phyloP scores from a whole-genome alignment of 495 filamentous ascomycete genomes.

The Penicillium ochrochloron region DNA sequence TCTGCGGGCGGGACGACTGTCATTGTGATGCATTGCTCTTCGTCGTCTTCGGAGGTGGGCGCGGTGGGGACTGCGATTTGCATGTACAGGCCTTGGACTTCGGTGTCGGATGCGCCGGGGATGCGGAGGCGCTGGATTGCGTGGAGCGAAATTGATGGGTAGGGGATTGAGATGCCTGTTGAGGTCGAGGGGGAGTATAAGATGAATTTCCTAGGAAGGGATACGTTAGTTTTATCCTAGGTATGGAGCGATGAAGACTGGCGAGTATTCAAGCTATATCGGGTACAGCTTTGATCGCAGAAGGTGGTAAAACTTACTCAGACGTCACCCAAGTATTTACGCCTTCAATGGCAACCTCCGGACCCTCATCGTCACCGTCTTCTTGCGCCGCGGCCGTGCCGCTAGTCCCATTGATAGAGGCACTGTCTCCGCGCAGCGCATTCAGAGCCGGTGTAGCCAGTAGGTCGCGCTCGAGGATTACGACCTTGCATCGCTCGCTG shows the following conservation, averaged over 20 bases:
- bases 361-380: constrained; percentile 41
- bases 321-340: constrained; percentile 82
- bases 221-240: background rate
- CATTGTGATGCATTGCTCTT: constrained; percentile 72
- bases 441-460: constrained; percentile 34
- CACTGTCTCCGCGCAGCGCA: constrained; percentile 31
- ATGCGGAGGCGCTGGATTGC: constrained; percentile 71
- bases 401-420: constrained; percentile 26
- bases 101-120: constrained; percentile 37
- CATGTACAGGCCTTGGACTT: constrained; percentile 74
- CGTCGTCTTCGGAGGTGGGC: constrained; percentile 53
- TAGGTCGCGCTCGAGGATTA: constrained; percentile 51
- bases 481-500: constrained; percentile 62
- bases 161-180: constrained; percentile 78
- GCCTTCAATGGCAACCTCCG: constrained; percentile 47
- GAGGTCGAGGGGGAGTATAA: constrained; percentile 66
- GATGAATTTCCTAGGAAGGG: constrained; percentile 64
- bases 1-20: constrained; percentile 65
- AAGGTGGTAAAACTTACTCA: constrained; percentile 56
- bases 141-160: constrained; percentile 86
- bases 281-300: background rate
- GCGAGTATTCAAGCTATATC: background rate
- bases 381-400: constrained; percentile 13
- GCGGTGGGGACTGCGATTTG: constrained; percentile 68
- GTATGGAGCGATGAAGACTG: background rate